Base-by-base conservation (phyloP, 2,329 filamentous ascomycete species). In the Ramichloridium luteum region DNA sequence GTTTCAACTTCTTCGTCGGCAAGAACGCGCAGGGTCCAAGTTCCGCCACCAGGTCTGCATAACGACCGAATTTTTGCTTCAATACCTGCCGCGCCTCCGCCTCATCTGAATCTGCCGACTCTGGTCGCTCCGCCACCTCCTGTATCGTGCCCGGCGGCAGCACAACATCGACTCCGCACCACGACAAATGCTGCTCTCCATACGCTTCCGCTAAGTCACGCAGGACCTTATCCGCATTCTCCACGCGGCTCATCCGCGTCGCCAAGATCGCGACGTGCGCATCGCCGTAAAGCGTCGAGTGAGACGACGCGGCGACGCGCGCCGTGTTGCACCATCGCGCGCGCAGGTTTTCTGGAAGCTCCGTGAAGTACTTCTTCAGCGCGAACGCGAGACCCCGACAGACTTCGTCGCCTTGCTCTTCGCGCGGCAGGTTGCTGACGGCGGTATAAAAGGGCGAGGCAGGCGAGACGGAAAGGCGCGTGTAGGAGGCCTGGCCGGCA, bases 361-460 rank as follows among this genome's bases (percentile, higher is more conserved):
- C 88, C 39, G 73, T 71, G 54, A 94, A 96, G 65, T 94, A 98
- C 56, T 93, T 94, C 64, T 79, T 80, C 45, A 98, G 67, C 35
- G 83, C 85, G 57, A 96, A 93, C 28, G 88, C 90, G 34, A 98
- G 69, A 12, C 80, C 90, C 27, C 90, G 77, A 59, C 80, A 92
- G 43, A 93, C 69, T 58, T 96, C 88, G 55, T 96, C 88, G 49
- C 88, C 88, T 63, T 96, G 90, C 58, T 86, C 85, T 54, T 94
- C 88, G 53, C 85, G 79, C 25, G 90, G 85, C 26, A 98, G 70
- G 55, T 86, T 76, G 54, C 82, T 77, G 56, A 98, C 90, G 33
- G 86, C 88, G 44, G 76, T 72, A 58, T 96, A 96, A 50, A 92
- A 80, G 31, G 84, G 76, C 28, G 88, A 93, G 51, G 81, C 92